Evolutionary conservation across 257 asterid species (phyloP).

Genomic region (Primulina eburnea): DNA sequence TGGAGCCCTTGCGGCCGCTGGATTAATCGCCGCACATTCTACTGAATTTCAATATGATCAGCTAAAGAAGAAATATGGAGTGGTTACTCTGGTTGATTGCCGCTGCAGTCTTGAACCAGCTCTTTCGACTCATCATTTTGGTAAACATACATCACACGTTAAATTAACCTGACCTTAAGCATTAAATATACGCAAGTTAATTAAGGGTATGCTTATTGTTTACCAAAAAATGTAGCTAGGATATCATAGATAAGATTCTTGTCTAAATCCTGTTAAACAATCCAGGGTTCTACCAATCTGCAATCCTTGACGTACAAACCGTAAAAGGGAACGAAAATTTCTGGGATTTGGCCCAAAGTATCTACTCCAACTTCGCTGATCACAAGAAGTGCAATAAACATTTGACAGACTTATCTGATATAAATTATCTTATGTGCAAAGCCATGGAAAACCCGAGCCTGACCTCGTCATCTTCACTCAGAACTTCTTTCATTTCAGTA

Average conservation of each 20-base stretch:
- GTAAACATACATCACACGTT: constrained; percentile 11
- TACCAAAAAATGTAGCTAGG: too few species aligned
- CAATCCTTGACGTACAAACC: constrained; percentile 51
- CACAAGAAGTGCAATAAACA: constrained; percentile 53
- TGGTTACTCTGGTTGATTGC: constrained; percentile 60
- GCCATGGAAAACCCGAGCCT: constrained; percentile 64
- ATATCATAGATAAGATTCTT: not conserved
- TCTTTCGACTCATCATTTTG: constrained; percentile 45
- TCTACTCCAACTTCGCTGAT: constrained; percentile 35
- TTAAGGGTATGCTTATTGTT: too few species aligned
- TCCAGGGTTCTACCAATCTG: constrained; percentile 62
- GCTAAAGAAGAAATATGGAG: constrained; percentile 56
- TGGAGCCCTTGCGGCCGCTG: constrained; percentile 63
- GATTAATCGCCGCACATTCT: constrained; percentile 53
- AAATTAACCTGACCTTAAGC: too few species aligned
- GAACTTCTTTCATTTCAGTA: constrained; percentile 56
- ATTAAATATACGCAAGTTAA: too few species aligned
- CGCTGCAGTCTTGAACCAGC: constrained; percentile 59
- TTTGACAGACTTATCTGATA: constrained; percentile 63
- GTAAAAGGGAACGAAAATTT: constrained; percentile 42
- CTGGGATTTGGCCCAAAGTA: constrained; percentile 50
- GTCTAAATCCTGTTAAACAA: not conserved
- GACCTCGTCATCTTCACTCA: constrained; percentile 51
- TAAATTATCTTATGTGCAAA: constrained; percentile 61
- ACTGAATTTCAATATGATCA: constrained; percentile 25